Conservation (phyloP, 1,139 yeast species). For the Taiozyma sp. region DNA sequence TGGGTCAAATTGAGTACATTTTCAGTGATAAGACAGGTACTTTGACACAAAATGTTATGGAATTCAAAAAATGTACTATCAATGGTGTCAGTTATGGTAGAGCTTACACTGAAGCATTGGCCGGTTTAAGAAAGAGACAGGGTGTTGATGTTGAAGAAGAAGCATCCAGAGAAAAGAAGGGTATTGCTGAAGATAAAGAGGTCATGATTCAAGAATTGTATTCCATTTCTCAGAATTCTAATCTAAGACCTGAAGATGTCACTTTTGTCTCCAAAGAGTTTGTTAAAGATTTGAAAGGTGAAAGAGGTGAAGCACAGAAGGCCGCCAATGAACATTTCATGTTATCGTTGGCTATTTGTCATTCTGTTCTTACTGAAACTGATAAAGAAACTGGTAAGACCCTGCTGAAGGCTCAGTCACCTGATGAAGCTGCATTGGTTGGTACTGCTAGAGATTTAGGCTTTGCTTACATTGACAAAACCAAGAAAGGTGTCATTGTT, state of each 20-base stretch:
- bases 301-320: slow-evolving; percentile 53
- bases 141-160: slow-evolving; percentile 79
- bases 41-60: slow-evolving; percentile 94
- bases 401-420: slow-evolving; percentile 87
- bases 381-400: slow-evolving; percentile 52
- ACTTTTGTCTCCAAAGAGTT: slow-evolving; percentile 78
- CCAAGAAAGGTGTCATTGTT: slow-evolving; percentile 65
- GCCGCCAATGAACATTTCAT: slow-evolving; percentile 72
- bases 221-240: slow-evolving; percentile 45
- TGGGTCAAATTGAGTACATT: slow-evolving; percentile 94
- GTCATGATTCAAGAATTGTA: slow-evolving; percentile 59
- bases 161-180: slow-evolving; percentile 54
- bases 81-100: slow-evolving; percentile 86
- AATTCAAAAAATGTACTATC: slow-evolving; percentile 88
- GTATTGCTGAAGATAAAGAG: slow-evolving; percentile 59
- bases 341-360: slow-evolving; percentile 87
- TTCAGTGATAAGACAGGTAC: slow-evolving; percentile 98
- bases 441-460: slow-evolving; percentile 93
- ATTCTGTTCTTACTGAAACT: slow-evolving; percentile 84
- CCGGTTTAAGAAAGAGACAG: slow-evolving; percentile 84
- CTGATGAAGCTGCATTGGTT: slow-evolving; percentile 96
- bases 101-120: slow-evolving; percentile 94
- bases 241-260: slow-evolving; percentile 52
- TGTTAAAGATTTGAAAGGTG: slow-evolving; percentile 48
- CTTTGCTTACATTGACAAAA: slow-evolving; percentile 70